Base-by-base conservation (phyloP, 2,329 filamentous ascomycete species). In the Diaporthe ampelina region DNA sequence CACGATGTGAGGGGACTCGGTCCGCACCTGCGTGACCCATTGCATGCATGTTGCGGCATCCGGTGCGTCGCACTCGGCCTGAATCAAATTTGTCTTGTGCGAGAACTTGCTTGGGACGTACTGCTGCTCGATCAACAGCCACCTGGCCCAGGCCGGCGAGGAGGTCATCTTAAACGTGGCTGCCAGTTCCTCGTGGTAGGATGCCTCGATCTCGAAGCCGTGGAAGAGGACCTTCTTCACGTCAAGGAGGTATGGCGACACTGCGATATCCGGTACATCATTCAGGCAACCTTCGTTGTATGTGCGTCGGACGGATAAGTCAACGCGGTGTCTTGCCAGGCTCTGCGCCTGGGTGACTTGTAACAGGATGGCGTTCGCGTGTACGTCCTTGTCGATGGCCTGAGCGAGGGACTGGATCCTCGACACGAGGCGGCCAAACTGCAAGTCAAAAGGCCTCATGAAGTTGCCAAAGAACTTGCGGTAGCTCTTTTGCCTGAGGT, bases 51-150 rank as follows among this genome's bases (percentile, higher is more conserved):
- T 80, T 73, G 74, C 78, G 26, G 78, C 76, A n/a, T 80, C 79
- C 3, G 79, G 79, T n/a, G 79, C 79, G 65, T 80, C 79, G 76
- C 79, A 80, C 5, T 78, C 76, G 1, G 78, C 79, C 43, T 80
- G 79, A 26, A 77, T 75, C 6, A 80, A 74, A 11, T 71, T 75
- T 7, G 79, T 77, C 50, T 69, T 63, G 37, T 76, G 74, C 0
- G 74, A 75, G 58, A 77, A 77, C 19, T 74, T 68, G 2, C 77
- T 79, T 1, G 79, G 79, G 11, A 80, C 78, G 35, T 80, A 77
- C 32, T 67, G 75, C 59, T 80, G 79, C 61, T 80, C 79, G 58
- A 79, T 73, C 24, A 56, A 74, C 65, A 80, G 77, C 79, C 79
- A 80, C 35, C 79, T 65, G 19, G 76, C 74, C 79, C 79, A 80